Evolutionary conservation across 345 rosid species (phyloP).

Genomic region (Brassica juncea): DNA sequence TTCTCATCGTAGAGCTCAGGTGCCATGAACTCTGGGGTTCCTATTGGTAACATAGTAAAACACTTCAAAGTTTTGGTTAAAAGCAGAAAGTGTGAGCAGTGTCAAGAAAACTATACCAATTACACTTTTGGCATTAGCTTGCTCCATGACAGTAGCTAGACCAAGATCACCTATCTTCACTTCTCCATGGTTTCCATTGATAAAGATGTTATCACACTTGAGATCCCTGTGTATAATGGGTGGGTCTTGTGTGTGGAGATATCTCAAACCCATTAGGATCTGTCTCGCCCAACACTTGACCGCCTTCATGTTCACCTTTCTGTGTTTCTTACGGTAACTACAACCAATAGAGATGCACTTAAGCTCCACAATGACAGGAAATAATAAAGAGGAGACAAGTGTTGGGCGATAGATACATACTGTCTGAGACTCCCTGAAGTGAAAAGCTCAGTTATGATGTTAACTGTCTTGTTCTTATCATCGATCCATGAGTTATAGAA

Average conservation of each 20-base stretch:
- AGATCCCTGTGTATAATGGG: constrained; percentile 91
- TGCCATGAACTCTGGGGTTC: constrained; percentile 1
- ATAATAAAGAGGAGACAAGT: constrained; percentile 11
- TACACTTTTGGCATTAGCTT: constrained; percentile 88
- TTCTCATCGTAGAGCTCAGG: background rate
- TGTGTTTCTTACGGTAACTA: constrained; percentile 91
- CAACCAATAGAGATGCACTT: constrained; percentile 33
- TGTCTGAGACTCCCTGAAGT: constrained; percentile 92
- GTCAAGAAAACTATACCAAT: constrained; percentile 58
- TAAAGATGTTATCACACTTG: constrained; percentile 93
- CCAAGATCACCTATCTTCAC: constrained; percentile 99
- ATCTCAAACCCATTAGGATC: constrained; percentile 74
- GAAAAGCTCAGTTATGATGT: constrained; percentile 88
- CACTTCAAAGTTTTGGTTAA: background rate
- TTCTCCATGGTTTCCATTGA: constrained; percentile 94
- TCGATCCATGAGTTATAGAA: constrained; percentile 92
- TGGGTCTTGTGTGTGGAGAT: constrained; percentile 79
- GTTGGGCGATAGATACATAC: constrained; percentile 49
- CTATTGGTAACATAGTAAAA: background rate
- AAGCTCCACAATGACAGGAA: constrained; percentile 23
- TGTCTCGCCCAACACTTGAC: constrained; percentile 93
- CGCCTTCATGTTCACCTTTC: constrained; percentile 78
- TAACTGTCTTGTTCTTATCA: constrained; percentile 86
- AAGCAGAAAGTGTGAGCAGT: background rate
- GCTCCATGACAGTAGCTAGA: constrained; percentile 87